These are phyloP conservation scores for Amesomyces nigricolor DNA, from an alignment of 2,329 filamentous ascomycete species.

Conservation along the genomic window DNA sequence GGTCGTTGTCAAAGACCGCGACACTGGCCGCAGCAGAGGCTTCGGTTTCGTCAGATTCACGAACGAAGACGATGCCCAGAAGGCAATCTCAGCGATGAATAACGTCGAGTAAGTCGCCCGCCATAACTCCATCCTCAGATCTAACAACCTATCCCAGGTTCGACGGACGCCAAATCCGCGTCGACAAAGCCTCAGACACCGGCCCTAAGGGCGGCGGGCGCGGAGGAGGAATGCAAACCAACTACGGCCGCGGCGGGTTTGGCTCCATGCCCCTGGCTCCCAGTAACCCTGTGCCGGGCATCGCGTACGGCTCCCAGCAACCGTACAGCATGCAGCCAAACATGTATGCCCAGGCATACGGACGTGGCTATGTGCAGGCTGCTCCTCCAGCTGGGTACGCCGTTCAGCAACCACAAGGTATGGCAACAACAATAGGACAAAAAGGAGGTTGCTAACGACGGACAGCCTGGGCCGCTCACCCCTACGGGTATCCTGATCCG, in stretches of 20 bases:
- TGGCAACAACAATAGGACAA: conserved; percentile 12
- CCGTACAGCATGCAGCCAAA: conserved; percentile 34
- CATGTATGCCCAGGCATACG: conserved; percentile 40
- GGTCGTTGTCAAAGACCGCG: conserved; percentile 97
- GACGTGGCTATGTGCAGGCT: conserved; percentile 37
- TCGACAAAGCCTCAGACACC: conserved; percentile 89
- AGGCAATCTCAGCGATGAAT: conserved; percentile 75
- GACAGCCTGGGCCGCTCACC: conserved; percentile 30
- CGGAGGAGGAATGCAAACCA: conserved; percentile 32
- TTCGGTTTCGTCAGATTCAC: conserved; percentile 94
- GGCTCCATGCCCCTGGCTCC: conserved; percentile 24
- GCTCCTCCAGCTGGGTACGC: conserved; percentile 34
- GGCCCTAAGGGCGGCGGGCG: conserved; percentile 51
- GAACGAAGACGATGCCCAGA: conserved; percentile 68
- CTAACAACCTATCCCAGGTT: conserved; percentile 48
- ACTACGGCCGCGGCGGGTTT: conserved; percentile 29
- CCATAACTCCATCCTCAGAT: neutral
- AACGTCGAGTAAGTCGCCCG: conserved; percentile 67
- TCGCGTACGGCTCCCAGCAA: conserved; percentile 33
- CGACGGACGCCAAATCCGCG: conserved; percentile 88
- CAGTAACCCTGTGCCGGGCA: conserved; percentile 32
- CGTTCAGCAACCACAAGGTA: conserved; percentile 35
- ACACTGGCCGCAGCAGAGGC: conserved; percentile 91
- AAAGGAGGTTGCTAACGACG: conserved; percentile 7
- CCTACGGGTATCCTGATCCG: conserved; percentile 45